Evolutionary conservation across 257 asterid species (phyloP).

Genomic region (Penstemon newberryi): DNA sequence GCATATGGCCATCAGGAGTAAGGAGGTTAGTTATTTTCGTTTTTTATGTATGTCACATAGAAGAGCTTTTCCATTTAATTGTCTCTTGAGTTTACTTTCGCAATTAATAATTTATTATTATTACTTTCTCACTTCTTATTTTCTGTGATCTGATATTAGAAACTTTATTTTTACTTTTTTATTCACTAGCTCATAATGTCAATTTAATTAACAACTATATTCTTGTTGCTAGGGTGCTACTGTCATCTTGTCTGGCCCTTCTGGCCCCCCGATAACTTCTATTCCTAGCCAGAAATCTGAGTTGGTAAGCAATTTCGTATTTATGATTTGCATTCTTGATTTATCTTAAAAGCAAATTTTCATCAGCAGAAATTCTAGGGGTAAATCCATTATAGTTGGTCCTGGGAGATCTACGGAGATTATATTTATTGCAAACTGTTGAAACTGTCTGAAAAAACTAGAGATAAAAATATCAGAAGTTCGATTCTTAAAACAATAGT

Average conservation of each 20-base stretch:
- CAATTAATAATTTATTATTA: background rate
- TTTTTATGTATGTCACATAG: background rate
- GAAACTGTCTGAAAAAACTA: background rate
- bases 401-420: constrained; percentile 19
- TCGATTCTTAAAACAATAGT: background rate
- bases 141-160: background rate
- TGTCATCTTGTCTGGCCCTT: constrained; percentile 84
- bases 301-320: constrained; percentile 59
- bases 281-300: constrained; percentile 87
- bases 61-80: background rate
- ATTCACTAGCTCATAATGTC: constrained; percentile 18
- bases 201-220: constrained; percentile 19
- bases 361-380: background rate
- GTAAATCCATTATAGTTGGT: constrained; percentile 1
- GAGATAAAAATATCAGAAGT: background rate
- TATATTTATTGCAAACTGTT: background rate
- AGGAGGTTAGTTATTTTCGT: constrained; percentile 56
- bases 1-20: constrained; percentile 97
- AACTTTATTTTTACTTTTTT: background rate
- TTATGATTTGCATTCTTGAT: constrained; percentile 14
- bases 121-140: background rate
- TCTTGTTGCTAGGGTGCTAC: constrained; percentile 79
- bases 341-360: constrained; percentile 8
- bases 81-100: background rate
- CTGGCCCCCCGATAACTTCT: constrained; percentile 87